Base-by-base conservation (phyloP, 1,284 basidiomycete species). In the Fomitiporia mediterranea region DNA sequence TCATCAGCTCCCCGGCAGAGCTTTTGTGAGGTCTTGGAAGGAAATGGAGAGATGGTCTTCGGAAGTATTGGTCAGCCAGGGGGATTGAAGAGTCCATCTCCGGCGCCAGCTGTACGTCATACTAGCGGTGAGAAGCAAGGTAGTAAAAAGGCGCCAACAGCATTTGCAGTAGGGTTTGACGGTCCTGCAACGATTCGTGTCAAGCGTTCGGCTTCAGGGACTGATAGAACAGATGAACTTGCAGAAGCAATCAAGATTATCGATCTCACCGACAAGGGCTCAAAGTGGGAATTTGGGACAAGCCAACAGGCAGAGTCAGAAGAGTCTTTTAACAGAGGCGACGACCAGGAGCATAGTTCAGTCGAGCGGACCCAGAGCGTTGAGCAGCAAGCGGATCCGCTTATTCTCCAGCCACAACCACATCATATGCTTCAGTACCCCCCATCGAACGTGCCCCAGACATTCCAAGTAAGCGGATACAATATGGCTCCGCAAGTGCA, bases 241-340 rank as follows among this genome's bases (percentile, higher is more conserved):
- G 21, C 63, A 61, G 37, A 65, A 57, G 15, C 57, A 7, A 30
- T 57, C 32, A 57, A 47, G 27, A 67, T 72, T 32, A 69, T 74
- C 32, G 76, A 76, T 49, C 60, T 73, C 54, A 72, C 69, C 21
- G 68, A 67, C 44, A 62, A 62, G 46, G 68, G 59, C 58, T 67
- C 69, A 42, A 81, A 74, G 62, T 84, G 78, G 80, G 76, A 77
- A 65, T 85, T 85, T 62, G 83, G 83, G 21, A 79, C 79, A 43
- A 76, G 74, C 27, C 64, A 61, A 17, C 64, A 64, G 39, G 59
- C 60, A 35, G 63, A 62, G 9, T 63, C 62, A 3, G 65, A 60
- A 13, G 43, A 42, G 8, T 48, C 51, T 19, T 25, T 50, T 32
- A 4, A 23, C n/a, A 21, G 37, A 8, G 38, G 25, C 11, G 48